phyloP scores from a whole-genome alignment of 495 filamentous ascomycete species.

The Coniosporium apollinis region DNA sequence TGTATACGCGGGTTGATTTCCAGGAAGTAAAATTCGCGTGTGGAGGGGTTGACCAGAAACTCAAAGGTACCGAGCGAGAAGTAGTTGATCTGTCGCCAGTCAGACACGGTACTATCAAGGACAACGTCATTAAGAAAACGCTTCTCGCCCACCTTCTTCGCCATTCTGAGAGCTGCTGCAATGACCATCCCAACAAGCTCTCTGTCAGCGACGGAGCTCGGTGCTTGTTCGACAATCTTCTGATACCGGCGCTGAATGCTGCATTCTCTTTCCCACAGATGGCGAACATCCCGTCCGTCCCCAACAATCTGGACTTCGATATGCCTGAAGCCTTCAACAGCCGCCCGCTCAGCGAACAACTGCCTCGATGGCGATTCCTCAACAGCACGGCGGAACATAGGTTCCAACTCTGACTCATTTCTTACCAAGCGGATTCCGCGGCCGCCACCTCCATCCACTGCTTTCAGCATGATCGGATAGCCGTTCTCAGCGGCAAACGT shows the following conservation, averaged over 20 bases:
- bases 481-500: constrained; percentile 29
- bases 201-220: constrained; percentile 25
- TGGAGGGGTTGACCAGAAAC: constrained; percentile 22
- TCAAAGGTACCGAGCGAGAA: constrained; percentile 25
- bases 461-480: constrained; percentile 40
- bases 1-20: constrained; percentile 26
- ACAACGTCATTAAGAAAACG: not conserved
- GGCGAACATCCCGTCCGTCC: constrained; percentile 19
- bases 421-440: constrained; percentile 23
- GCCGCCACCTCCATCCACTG: constrained; percentile 25
- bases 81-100: constrained; percentile 16
- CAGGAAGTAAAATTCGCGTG: constrained; percentile 21
- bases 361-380: constrained; percentile 35
- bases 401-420: constrained; percentile 12
- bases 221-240: constrained; percentile 28
- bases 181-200: constrained; percentile 23
- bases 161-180: constrained; percentile 21
- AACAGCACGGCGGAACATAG: constrained; percentile 16
- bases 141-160: constrained; percentile 11
- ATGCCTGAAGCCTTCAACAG: constrained; percentile 25
- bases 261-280: constrained; percentile 27
- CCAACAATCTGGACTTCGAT: constrained; percentile 26
- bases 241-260: constrained; percentile 26
- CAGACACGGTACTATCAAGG: not conserved
- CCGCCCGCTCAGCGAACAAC: constrained; percentile 32